These are phyloP conservation scores for Selaginella tamariscina DNA, from an alignment of 75 land plant genomes.

Conservation along the genomic window DNA sequence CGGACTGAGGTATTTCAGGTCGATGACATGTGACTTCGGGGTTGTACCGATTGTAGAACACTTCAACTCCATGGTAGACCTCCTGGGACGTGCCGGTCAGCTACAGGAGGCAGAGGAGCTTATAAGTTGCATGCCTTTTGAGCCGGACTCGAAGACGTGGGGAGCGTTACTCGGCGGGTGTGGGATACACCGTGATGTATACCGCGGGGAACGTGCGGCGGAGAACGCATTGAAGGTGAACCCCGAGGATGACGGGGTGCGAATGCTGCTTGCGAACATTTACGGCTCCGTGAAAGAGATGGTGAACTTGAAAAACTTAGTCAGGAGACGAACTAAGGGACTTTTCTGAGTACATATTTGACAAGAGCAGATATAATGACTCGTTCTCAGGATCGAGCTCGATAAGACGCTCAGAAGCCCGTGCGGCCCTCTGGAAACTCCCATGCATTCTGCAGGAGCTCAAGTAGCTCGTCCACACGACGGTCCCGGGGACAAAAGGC, in stretches of 20 bases:
- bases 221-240: neutral
- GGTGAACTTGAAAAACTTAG: neutral
- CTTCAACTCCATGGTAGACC: neutral
- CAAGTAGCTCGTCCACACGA: neutral
- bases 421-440: neutral
- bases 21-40: neutral
- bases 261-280: neutral
- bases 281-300: neutral
- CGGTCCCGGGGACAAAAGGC: neutral
- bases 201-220: neutral
- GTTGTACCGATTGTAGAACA: neutral
- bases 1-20: neutral
- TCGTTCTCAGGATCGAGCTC: neutral
- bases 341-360: neutral
- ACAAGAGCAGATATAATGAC: neutral
- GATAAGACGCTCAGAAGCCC: neutral
- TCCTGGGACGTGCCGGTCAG: neutral
- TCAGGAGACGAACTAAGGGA: neutral
- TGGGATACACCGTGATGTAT: neutral
- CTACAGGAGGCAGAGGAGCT: neutral
- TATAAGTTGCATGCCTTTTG: neutral
- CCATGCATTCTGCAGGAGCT: neutral
- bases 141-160: neutral
- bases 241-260: neutral
- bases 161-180: neutral